Evolutionary conservation across 2,329 filamentous ascomycete species (phyloP), one percentile per base, ranked within the genome.

Genomic region (Lecanicillium sp.): DNA sequence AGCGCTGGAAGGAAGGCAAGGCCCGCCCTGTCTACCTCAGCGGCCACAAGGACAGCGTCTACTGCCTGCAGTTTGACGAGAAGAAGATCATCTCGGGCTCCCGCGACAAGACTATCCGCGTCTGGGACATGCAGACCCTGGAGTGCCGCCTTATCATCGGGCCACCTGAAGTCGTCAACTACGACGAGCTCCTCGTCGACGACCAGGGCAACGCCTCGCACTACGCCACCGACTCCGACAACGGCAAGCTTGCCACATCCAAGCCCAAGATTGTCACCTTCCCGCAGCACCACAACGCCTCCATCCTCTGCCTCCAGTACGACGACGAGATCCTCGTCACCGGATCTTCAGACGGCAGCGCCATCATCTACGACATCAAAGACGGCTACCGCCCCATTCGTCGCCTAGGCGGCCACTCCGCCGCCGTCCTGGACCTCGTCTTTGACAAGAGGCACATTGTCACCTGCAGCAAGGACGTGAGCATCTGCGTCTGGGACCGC

Each of bases 31-130:
- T 94, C 40, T 97, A 96, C 59, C 73, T 98, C 17, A 87, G 92
- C 52, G 92, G 92, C 3, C 92, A 98, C 58, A 81, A 81, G 18
- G 92, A 98, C 59, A 96, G 88, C 48, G 94, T 98, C 41, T 98
- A 98, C 65, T 98, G 92, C 61, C 77, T 94, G 41, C 92, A 98
- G 57, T 98, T 97, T 58, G 92, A 98, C 59, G 90, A 97, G 82
- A 88, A 74, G 14, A 98, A 97, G 62, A 95, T 97, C 55, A 89
- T 98, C 48, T 97, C 92, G 3, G 92, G 92, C 19, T 96, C 90
- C 9, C 82, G 92, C 45, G 92, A 98, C 62, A 86, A 87, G 57
- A 97, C 92, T 0, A 92, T 98, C 49, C 84, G 92, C 36, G 79
- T 98, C 22, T 98, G 92, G 92, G 87, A 97, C 60, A 84, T 95